These are phyloP conservation scores for Cardamine occulta DNA, from an alignment of 345 rosid species.

Conservation along the genomic window DNA sequence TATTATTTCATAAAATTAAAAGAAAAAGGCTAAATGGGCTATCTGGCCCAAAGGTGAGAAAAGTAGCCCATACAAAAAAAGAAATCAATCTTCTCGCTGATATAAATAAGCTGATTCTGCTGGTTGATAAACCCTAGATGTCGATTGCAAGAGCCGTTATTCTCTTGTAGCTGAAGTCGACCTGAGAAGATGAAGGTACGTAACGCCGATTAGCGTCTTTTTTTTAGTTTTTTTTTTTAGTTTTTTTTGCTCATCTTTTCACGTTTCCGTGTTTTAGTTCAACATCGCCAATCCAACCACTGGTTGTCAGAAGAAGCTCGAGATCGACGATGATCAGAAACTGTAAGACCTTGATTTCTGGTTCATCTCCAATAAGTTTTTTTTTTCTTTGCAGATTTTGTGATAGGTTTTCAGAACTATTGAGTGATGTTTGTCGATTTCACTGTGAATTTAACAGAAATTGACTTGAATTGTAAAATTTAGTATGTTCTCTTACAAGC, in stretches of 20 bases:
- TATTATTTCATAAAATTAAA: not conserved
- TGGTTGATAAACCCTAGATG: constrained; percentile 16
- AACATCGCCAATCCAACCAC: constrained; percentile 58
- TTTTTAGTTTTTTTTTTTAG: not conserved
- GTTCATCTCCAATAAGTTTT: not conserved
- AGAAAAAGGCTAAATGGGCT: not conserved
- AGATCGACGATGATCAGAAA: constrained; percentile 58
- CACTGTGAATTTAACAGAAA: not conserved
- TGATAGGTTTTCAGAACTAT: not conserved
- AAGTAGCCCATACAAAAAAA: not conserved
- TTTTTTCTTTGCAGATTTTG: not conserved
- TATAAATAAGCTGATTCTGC: not conserved
- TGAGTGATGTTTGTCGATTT: not conserved
- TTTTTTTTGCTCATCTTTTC: constrained; percentile 16
- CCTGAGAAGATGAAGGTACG: constrained; percentile 39
- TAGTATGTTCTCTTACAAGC: not conserved
- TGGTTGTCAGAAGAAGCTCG: constrained; percentile 64
- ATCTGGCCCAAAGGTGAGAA: not conserved
- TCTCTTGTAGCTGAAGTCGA: not conserved
- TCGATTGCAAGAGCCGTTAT: constrained; percentile 16
- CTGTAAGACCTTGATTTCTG: constrained; percentile 38
- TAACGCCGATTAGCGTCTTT: not conserved
- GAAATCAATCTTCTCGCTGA: not conserved
- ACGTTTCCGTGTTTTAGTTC: constrained; percentile 39
- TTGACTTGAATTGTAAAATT: not conserved